These are phyloP conservation scores for Teratosphaeria viscida DNA, from an alignment of 2,329 filamentous ascomycete genomes.

Conservation along the genomic window DNA sequence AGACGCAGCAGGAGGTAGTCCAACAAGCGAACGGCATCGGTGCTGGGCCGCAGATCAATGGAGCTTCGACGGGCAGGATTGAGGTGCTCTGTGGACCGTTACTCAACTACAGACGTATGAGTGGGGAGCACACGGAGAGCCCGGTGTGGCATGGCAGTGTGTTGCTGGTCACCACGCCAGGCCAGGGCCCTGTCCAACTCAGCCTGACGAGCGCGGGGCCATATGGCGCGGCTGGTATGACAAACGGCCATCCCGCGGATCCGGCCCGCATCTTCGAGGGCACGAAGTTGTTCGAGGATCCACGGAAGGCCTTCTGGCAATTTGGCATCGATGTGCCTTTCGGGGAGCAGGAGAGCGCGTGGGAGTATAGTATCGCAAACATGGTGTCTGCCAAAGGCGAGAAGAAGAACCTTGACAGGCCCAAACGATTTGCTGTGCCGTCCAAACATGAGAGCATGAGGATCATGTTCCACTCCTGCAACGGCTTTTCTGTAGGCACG, in stretches of 20 bases:
- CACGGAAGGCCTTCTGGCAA: slow-evolving; percentile 48
- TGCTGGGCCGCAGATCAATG: slow-evolving; percentile 32
- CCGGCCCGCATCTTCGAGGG: slow-evolving; percentile 31
- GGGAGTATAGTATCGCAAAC: slow-evolving; percentile 65
- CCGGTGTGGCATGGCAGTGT: slow-evolving; percentile 74
- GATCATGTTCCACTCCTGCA: slow-evolving; percentile 61
- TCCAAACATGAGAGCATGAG: slow-evolving; percentile 54
- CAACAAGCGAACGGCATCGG: slow-evolving; percentile 27
- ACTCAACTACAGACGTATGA: slow-evolving; percentile 68
- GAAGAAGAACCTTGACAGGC: slow-evolving; percentile 11
- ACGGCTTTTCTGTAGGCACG: slow-evolving; percentile 57
- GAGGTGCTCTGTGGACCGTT: slow-evolving; percentile 63
- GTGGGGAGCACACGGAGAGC: slow-evolving; percentile 36
- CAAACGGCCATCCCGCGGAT: slow-evolving; percentile 16
- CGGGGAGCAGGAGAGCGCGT: slow-evolving; percentile 62
- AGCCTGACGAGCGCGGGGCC: slow-evolving; percentile 44
- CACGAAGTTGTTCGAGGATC: slow-evolving; percentile 51
- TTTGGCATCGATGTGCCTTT: slow-evolving; percentile 53
- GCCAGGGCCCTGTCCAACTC: slow-evolving; percentile 52
- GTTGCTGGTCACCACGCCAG: slow-evolving; percentile 67
- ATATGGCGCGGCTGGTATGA: slow-evolving; percentile 20
- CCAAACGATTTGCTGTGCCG: slow-evolving; percentile 47
- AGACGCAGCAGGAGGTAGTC: slow-evolving; percentile 2
- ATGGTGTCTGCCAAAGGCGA: slow-evolving; percentile 35
- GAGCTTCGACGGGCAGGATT: slow-evolving; percentile 27